A percentile compares a stretch with the other conserved stretches of the same genome.
Evolutionary conservation across 306 rosid species (phyloP).

Genomic region (Pyrus betulifolia): DNA sequence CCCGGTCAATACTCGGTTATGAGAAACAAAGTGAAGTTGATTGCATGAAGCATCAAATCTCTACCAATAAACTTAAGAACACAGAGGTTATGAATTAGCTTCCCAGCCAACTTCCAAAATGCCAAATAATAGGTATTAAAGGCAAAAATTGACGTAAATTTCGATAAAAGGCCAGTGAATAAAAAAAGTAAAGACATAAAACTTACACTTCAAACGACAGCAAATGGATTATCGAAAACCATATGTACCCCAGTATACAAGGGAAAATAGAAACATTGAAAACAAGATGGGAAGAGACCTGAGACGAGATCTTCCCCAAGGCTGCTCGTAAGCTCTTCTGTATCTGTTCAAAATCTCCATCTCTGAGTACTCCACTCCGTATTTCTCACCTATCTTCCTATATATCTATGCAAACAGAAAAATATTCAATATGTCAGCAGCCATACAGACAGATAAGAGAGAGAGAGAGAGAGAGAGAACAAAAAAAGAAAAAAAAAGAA

Average conservation of each 20-base stretch:
- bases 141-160: background rate
- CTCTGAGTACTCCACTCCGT: slow-evolving; percentile 85
- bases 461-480: no score
- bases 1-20: background rate
- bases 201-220: background rate
- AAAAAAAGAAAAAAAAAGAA: background rate
- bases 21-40: background rate
- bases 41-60: background rate
- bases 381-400: slow-evolving; percentile 74
- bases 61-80: background rate
- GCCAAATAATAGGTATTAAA: background rate
- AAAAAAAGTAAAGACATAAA: background rate
- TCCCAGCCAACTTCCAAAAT: background rate
- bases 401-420: slow-evolving; percentile 48
- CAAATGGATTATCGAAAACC: background rate
- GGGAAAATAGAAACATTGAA: background rate
- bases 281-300: slow-evolving; percentile 38
- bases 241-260: background rate
- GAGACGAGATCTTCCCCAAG: slow-evolving; percentile 96
- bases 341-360: slow-evolving; percentile 73
- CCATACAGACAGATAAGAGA: background rate
- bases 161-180: background rate
- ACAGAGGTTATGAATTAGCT: background rate
- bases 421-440: background rate
- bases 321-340: slow-evolving; percentile 84